Percentiles rank a stretch among this genome's conserved stretches.
Conservation (phyloP, 768 basidiomycete species). For the Podaxis sp. region DNA sequence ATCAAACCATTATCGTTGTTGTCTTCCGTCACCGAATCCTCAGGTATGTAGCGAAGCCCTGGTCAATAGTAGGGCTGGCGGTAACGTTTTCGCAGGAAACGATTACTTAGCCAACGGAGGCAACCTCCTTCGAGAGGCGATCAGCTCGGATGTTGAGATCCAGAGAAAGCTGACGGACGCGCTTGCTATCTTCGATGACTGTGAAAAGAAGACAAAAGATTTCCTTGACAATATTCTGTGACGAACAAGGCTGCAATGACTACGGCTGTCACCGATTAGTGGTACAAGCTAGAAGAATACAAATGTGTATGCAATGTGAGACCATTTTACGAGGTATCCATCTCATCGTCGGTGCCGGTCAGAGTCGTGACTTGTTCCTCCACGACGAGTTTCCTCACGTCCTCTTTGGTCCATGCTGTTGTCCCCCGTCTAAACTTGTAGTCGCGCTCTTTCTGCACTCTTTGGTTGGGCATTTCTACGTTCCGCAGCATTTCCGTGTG, state of each 20-base stretch:
- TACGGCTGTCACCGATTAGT: background rate
- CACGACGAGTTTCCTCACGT: conserved; percentile 67
- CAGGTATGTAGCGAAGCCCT: background rate
- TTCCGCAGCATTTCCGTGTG: conserved; percentile 93
- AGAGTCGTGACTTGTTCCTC: conserved; percentile 63
- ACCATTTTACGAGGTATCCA: conserved; percentile 68
- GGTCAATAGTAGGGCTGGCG: background rate
- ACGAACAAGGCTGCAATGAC: background rate
- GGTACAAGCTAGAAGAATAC: background rate
- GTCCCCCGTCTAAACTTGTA: conserved; percentile 82
- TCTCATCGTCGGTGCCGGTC: conserved; percentile 54
- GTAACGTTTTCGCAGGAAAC: background rate
- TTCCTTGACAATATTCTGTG: conserved; percentile 12
- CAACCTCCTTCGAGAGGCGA: conserved; percentile 31
- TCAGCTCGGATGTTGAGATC: conserved; percentile 36
- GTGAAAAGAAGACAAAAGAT: conserved; percentile 39
- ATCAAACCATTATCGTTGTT: conserved; percentile 11
- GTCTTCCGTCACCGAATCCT: background rate
- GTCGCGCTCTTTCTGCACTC: conserved; percentile 71
- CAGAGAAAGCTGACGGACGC: conserved; percentile 45
- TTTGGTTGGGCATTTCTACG: conserved; percentile 87
- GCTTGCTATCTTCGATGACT: conserved; percentile 39
- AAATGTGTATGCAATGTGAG: background rate
- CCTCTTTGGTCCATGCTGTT: conserved; percentile 86
- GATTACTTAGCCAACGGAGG: conserved; percentile 24